These are phyloP conservation scores for Aspergillus wentii DNA, from an alignment of 495 filamentous ascomycete species.

Conservation along the genomic window DNA sequence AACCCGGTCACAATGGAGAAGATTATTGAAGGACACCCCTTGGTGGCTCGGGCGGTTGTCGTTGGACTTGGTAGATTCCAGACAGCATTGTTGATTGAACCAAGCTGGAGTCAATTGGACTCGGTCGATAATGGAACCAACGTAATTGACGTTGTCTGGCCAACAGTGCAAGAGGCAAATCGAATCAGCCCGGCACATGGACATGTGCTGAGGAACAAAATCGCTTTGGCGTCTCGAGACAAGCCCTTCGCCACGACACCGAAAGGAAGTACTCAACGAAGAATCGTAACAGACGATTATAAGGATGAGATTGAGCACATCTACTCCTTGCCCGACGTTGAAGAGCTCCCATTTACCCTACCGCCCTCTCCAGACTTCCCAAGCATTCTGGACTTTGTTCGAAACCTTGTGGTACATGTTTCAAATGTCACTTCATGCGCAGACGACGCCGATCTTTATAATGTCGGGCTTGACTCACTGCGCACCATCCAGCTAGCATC, in stretches of 20 bases:
- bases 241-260: conserved; percentile 48
- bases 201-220: conserved; percentile 21
- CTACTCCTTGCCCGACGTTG: conserved; percentile 21
- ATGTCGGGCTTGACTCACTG: conserved; percentile 26
- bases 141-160: conserved; percentile 35
- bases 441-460: conserved; percentile 12
- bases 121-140: not conserved
- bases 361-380: conserved; percentile 2
- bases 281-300: conserved; percentile 43
- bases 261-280: conserved; percentile 53
- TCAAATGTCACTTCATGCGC: not conserved
- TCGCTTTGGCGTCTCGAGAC: conserved; percentile 31
- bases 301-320: conserved; percentile 47
- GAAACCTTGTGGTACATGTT: conserved; percentile 5
- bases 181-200: conserved; percentile 30
- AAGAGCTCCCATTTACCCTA: conserved; percentile 2
- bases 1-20: conserved; percentile 53
- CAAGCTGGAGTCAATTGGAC: conserved; percentile 1
- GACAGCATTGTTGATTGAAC: conserved; percentile 49
- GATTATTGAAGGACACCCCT: conserved; percentile 35
- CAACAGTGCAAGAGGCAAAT: conserved; percentile 44
- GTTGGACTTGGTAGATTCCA: conserved; percentile 48
- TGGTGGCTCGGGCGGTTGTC: conserved; percentile 42
- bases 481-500: conserved; percentile 24
- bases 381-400: conserved; percentile 6